Base-by-base conservation (phyloP, 2,329 filamentous ascomycete species). In the Penicillium sp. region DNA sequence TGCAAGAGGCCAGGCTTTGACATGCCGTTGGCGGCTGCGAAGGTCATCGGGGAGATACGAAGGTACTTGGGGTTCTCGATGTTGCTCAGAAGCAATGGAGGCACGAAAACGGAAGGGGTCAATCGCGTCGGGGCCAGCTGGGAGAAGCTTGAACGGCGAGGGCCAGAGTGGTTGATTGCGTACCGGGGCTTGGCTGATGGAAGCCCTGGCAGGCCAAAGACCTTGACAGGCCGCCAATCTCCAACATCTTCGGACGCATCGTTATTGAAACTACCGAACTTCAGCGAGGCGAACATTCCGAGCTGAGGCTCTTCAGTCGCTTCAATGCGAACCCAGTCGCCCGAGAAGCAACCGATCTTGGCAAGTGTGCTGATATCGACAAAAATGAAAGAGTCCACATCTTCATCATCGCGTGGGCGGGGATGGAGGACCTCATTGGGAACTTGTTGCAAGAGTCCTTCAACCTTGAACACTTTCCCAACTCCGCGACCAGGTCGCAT, bases 271-370 rank as follows among this genome's bases (percentile, higher is more conserved):
- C 73, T 72, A 63, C 78, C 74, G 89, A 91, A 55, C 85, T 90
- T 67, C 87, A 86, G 19, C 84, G 90, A 75, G 87, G 90, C 17
- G 82, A 80, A 24, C 86, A 89, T 62, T 37, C 80, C 79, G n/a
- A 74, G 56, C 59, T 78, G 76, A 2, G 91, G 90, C 73, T 93
- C 91, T 67, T 91, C 85, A 0, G 91, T 86, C 6, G 87, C 84
- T 78, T 97, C 92, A 12, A 97, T 83, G 24, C 90, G 89, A 12
- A 97, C 92, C 95, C 95, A 99, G 73, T 99, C 95, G 33, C 95
- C 95, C 0, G 94, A 98, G 74, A 99, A 99, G 76, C 94, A 98
- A 17, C 94, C 93, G 58, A 99, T 90, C 69, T 93, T 93, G 15
- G 92, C 90, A 22, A 99, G 79, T 1, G 92, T 91, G 60, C 87